Base-by-base conservation (phyloP, 202 grass and related monocot species). In the Digitaria exilis region DNA sequence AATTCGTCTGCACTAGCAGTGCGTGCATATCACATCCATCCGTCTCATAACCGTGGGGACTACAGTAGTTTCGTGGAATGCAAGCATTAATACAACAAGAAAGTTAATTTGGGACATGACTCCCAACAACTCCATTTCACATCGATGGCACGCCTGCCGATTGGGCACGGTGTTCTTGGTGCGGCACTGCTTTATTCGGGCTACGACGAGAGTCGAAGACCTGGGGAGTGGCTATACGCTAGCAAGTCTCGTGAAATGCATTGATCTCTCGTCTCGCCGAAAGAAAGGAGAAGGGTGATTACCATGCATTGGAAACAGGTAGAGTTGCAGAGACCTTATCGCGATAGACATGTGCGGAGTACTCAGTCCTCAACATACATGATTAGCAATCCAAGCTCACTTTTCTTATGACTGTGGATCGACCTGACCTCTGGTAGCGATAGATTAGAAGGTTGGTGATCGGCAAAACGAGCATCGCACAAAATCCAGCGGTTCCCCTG, bases 401-500 rank as follows among this genome's bases (percentile, higher is more conserved):
- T n/a, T n/a, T n/a, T n/a, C n/a, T n/a, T n/a, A n/a, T n/a, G n/a
- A n/a, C n/a, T n/a, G n/a, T n/a, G n/a, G n/a, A n/a, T n/a, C n/a
- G n/a, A n/a, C n/a, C n/a, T n/a, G n/a, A n/a, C n/a, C n/a, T n/a
- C n/a, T n/a, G n/a, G n/a, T n/a, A n/a, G n/a, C n/a, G n/a, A n/a
- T n/a, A n/a, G n/a, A n/a, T n/a, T n/a, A n/a, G n/a, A n/a, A n/a
- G n/a, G n/a, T n/a, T n/a, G n/a, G n/a, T n/a, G n/a, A n/a, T n/a
- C n/a, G n/a, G n/a, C n/a, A n/a, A n/a, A n/a, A n/a, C n/a, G n/a
- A n/a, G n/a, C n/a, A n/a, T n/a, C n/a, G n/a, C n/a, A n/a, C n/a
- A n/a, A n/a, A n/a, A n/a, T n/a, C n/a, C 91, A 87, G 89, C 83
- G 73, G 70, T 85, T 83, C 80, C 73, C 89, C 92, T 87, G 92